phyloP scores from a whole-genome alignment of 805 yeast species.

The Teunomyces aglyptinius region DNA sequence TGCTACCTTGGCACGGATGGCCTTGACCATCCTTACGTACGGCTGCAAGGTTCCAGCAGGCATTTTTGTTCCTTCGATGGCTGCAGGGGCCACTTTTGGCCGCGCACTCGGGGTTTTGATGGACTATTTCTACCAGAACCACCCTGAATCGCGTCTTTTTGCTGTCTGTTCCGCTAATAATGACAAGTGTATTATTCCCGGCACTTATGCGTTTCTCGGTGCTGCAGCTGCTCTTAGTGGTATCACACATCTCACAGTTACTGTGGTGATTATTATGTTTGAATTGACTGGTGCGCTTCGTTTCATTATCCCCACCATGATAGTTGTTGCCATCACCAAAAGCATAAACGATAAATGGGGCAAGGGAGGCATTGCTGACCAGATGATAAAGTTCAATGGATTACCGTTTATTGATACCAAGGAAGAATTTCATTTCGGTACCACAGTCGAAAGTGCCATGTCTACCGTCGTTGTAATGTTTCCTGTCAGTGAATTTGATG shows the following conservation, averaged over 20 bases:
- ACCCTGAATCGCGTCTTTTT: slow-evolving; percentile 36
- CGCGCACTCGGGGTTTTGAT: slow-evolving; percentile 77
- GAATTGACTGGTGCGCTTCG: slow-evolving; percentile 92
- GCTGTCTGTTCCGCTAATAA: slow-evolving; percentile 25
- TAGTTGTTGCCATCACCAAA: slow-evolving; percentile 86
- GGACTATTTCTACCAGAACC: slow-evolving; percentile 37
- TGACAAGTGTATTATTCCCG: slow-evolving; percentile 75
- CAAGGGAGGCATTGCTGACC: slow-evolving; percentile 88
- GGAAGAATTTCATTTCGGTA: slow-evolving; percentile 57
- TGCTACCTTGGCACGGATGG: slow-evolving; percentile 72
- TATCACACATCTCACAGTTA: slow-evolving; percentile 85
- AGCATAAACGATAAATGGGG: slow-evolving; percentile 76
- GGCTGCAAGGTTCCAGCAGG: slow-evolving; percentile 98
- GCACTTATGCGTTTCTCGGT: slow-evolving; percentile 92
- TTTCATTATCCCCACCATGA: slow-evolving; percentile 93
- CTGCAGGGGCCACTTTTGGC: slow-evolving; percentile 94
- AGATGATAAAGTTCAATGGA: slow-evolving; percentile 86
- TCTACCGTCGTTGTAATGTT: slow-evolving; percentile 38
- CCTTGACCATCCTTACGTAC: slow-evolving; percentile 78
- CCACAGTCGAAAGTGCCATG: slow-evolving; percentile 62
- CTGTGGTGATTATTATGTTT: slow-evolving; percentile 83
- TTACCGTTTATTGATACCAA: slow-evolving; percentile 75
- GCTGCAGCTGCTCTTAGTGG: slow-evolving; percentile 96
- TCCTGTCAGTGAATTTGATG: slow-evolving; percentile 28
- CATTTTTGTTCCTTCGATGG: slow-evolving; percentile 94